Evolutionary conservation across 2,329 filamentous ascomycete genomes (phyloP), one percentile per base, ranked within the genome.

Genomic region (Ceratocystis lukuohia): DNA sequence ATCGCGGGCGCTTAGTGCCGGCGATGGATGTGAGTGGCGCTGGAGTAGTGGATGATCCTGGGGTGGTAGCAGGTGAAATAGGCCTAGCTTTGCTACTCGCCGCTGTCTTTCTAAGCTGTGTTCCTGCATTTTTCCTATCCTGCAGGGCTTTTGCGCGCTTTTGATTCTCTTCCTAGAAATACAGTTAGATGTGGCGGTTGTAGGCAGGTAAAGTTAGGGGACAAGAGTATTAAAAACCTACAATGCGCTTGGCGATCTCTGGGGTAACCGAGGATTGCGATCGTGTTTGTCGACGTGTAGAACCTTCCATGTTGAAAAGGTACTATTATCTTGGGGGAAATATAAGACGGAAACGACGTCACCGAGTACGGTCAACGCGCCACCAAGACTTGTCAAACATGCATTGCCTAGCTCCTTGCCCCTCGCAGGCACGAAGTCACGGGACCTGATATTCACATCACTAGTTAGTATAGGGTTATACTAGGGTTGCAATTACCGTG

Each of bases 81-180:
- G 48, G 48, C 48, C 2, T 4, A 25, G 48, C 48, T 15, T 53
- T 22, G 10, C 25, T 61, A 41, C 30, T 17, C 25, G n/a, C 17
- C 6, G 20, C 5, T 5, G 25, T 12, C 5, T 25, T 44, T 22
- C 30, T 56, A 41, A 17, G 2, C 20, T 28, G 25, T 33, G 15
- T 45, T 46, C 20, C 28, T 44, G 87, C 85, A 72, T 91, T 85
- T 67, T 83, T 82, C 72, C 88, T 86, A 70, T 89, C 84, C 67
- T 89, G 88, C 20, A 92, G 80, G 1, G 91, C 92, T 80, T 96
- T 97, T 66, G 94, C 90, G 76, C 86, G 89, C 37, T 96, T 82
- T 22, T 93, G 85, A 71, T 87, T 92, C 74, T 93, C 86, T 84
- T 96, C 93, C 89, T 94, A 67, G 12, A 53, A 25, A 25, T 5